Evolutionary conservation across 305 asterid genomes (phyloP).

Genomic region (Fraxinus nigra): DNA sequence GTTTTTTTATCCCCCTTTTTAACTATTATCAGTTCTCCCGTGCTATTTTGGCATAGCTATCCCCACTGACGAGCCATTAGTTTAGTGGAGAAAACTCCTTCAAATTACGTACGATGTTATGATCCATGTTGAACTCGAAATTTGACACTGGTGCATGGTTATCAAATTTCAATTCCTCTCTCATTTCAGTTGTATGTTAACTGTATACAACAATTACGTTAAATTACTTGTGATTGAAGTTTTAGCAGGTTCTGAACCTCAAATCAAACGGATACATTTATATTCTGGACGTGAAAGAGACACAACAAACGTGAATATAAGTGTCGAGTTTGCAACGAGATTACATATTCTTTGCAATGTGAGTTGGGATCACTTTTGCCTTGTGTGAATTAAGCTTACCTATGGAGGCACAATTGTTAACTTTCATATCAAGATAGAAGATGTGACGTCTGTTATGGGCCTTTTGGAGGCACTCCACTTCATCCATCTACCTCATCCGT

Average conservation of each 20-base stretch:
- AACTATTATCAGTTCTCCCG: neutral
- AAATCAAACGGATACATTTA: neutral
- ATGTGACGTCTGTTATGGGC: neutral
- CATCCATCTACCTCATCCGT: no score
- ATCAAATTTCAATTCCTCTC: no score
- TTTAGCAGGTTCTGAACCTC: neutral
- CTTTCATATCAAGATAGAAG: neutral
- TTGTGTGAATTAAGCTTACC: no score
- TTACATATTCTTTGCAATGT: neutral
- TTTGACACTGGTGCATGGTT: neutral
- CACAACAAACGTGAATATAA: neutral
- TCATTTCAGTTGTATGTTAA: no score
- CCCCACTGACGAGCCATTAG: neutral
- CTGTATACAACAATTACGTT: no score
- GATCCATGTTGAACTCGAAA: neutral
- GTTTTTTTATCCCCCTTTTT: neutral
- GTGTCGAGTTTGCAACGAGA: neutral
- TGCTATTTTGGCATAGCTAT: neutral
- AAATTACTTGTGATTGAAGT: neutral
- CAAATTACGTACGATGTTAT: neutral
- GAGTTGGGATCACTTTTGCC: neutral
- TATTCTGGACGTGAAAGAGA: neutral
- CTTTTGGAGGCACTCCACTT: no score
- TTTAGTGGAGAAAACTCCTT: neutral
- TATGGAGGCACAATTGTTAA: neutral